These are phyloP conservation scores for Monosporascus cannonballus DNA, from an alignment of 2,329 filamentous ascomycete genomes.

Conservation along the genomic window DNA sequence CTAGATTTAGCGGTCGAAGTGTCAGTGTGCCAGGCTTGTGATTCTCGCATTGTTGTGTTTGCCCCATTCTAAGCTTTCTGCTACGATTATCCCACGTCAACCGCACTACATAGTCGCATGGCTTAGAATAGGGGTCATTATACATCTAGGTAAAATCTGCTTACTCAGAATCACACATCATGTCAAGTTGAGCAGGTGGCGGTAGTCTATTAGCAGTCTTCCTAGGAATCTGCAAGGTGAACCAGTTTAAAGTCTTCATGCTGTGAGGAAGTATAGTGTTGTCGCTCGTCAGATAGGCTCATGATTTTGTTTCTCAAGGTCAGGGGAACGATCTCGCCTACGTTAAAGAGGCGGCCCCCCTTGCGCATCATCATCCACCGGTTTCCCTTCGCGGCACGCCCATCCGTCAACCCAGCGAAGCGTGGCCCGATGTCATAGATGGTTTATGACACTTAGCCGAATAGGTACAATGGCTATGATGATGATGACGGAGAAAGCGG, in stretches of 20 bases:
- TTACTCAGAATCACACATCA: not conserved
- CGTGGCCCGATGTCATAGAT: conserved; percentile 52
- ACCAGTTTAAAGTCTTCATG: not conserved
- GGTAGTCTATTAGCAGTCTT: not conserved
- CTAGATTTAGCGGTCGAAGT: not conserved
- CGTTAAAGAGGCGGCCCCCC: not conserved
- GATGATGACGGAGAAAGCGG: conserved; percentile 57
- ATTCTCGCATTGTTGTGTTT: not conserved
- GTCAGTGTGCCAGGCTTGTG: not conserved
- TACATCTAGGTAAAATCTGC: not conserved
- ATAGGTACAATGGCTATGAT: conserved; percentile 60
- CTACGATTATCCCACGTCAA: too few relatives aligned
- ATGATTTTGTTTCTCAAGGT: not conserved
- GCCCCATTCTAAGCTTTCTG: not conserved
- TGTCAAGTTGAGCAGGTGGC: not conserved
- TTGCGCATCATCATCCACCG: conserved; percentile 37
- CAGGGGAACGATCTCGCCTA: not conserved
- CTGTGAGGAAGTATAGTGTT: not conserved
- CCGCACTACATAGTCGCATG: not conserved
- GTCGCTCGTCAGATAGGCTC: not conserved
- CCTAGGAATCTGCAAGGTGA: not conserved
- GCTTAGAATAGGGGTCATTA: not conserved
- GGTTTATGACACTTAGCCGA: conserved; percentile 54
- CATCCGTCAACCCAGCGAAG: conserved; percentile 40
- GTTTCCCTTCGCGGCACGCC: conserved; percentile 46